phyloP scores from a whole-genome alignment of 2,329 filamentous ascomycete genomes.

The Monosporascus sp. region DNA sequence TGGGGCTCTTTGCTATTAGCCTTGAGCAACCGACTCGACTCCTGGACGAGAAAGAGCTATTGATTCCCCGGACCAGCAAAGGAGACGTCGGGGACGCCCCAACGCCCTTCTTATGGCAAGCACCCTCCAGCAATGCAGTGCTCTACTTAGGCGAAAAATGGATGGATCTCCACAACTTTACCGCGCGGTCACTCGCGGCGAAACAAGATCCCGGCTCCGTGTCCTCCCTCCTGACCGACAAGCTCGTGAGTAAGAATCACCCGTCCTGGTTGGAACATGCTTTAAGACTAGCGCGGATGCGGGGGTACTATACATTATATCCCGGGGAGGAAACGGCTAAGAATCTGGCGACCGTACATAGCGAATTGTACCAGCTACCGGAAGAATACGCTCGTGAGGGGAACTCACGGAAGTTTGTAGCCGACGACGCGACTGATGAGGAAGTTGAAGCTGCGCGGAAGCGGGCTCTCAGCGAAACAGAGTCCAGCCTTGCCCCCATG shows the following conservation, averaged over 20 bases:
- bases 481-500: slow-evolving; percentile 37
- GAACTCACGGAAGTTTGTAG: slow-evolving; percentile 13
- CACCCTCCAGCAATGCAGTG: slow-evolving; percentile 74
- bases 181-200: slow-evolving; percentile 55
- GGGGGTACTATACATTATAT: slow-evolving; percentile 77
- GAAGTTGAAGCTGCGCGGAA: slow-evolving; percentile 20
- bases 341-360: slow-evolving; percentile 68
- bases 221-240: slow-evolving; percentile 41
- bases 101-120: slow-evolving; percentile 76
- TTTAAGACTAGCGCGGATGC: slow-evolving; percentile 67
- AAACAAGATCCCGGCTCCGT: slow-evolving; percentile 31
- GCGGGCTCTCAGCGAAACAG: slow-evolving; percentile 17
- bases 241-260: slow-evolving; percentile 31
- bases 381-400: slow-evolving; percentile 53
- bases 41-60: slow-evolving; percentile 54
- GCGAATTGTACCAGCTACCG: slow-evolving; percentile 65
- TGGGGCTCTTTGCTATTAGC: slow-evolving; percentile 69
- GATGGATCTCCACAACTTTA: slow-evolving; percentile 77
- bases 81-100: slow-evolving; percentile 22
- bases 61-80: slow-evolving; percentile 37
- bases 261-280: slow-evolving; percentile 51
- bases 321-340: slow-evolving; percentile 53
- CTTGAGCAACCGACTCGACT: slow-evolving; percentile 65
- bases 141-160: slow-evolving; percentile 83
- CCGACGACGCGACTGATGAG: slow-evolving; percentile 20